Evolutionary conservation across 2,329 filamentous ascomycete genomes (phyloP).

Genomic region (Mycocentrospora acerina): DNA sequence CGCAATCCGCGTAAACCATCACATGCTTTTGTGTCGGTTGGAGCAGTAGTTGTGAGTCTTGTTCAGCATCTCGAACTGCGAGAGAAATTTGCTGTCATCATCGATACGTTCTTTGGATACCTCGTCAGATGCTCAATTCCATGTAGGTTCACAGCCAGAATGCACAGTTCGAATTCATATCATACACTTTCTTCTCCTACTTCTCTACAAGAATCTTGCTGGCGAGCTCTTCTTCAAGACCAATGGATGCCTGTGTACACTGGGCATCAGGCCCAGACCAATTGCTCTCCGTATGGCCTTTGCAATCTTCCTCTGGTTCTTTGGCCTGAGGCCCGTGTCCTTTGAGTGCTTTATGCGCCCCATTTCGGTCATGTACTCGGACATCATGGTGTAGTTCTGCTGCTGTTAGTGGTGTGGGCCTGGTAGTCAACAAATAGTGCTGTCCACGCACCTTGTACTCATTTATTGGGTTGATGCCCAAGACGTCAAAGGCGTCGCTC

Average conservation of each 20-base stretch:
- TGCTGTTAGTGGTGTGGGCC: slow-evolving; percentile 4
- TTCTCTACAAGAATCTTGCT: slow-evolving; percentile 21
- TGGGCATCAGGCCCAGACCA: slow-evolving; percentile 89
- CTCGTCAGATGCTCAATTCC: too few relatives aligned
- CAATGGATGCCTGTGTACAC: slow-evolving; percentile 78
- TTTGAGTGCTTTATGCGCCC: slow-evolving; percentile 79
- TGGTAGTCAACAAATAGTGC: background rate
- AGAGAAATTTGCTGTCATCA: too few relatives aligned
- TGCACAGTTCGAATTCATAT: too few relatives aligned
- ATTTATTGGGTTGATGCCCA: slow-evolving; percentile 77
- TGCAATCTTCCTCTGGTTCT: slow-evolving; percentile 90
- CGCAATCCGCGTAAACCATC: too few relatives aligned
- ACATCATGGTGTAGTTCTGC: slow-evolving; percentile 90
- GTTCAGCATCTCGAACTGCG: too few relatives aligned
- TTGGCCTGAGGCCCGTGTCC: slow-evolving; percentile 76
- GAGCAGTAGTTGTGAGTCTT: too few relatives aligned
- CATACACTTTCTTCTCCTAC: background rate
- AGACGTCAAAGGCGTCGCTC: slow-evolving; percentile 73
- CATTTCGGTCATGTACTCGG: slow-evolving; percentile 81
- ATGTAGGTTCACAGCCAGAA: too few relatives aligned
- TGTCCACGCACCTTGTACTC: slow-evolving; percentile 74
- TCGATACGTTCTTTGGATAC: too few relatives aligned
- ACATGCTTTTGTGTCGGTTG: too few relatives aligned
- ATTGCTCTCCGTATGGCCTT: slow-evolving; percentile 89
- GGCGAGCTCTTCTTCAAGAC: slow-evolving; percentile 33